Percentiles rank a stretch among this genome's conserved stretches.
Conservation (phyloP, 176 grass and related monocot species). For the Avena sativa region DNA sequence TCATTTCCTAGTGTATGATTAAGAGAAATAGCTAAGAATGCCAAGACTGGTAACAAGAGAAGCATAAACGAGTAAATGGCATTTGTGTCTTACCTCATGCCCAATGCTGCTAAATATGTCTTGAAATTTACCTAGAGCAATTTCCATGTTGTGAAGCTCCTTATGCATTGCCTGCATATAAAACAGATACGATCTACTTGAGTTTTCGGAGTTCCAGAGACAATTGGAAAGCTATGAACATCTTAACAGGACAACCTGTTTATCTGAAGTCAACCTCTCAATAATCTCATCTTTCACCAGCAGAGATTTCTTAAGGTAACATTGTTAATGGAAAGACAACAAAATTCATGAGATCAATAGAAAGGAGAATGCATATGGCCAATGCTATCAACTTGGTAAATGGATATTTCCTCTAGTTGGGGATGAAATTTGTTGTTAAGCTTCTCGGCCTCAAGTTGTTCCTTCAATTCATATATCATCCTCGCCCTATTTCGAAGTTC, state of each 20-base stretch:
- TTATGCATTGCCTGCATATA: conserved; percentile 57
- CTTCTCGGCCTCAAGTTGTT: conserved; percentile 62
- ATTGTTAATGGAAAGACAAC: conserved; percentile 57
- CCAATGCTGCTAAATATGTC: conserved; percentile 46
- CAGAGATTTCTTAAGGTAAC: conserved; percentile 77
- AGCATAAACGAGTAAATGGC: not conserved
- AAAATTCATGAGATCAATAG: conserved; percentile 16
- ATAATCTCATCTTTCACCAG: conserved; percentile 77
- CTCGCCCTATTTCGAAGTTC: conserved; percentile 68
- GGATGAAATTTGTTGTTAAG: conserved; percentile 61
- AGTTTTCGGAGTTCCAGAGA: not conserved
- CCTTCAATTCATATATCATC: conserved; percentile 72
- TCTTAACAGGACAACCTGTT: conserved; percentile 58
- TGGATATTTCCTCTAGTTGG: conserved; percentile 86
- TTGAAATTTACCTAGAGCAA: conserved; percentile 46
- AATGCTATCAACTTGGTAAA: conserved; percentile 36
- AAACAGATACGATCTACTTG: conserved; percentile 18
- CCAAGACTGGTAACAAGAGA: not conserved
- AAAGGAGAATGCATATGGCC: not conserved
- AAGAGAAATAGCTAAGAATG: conserved; percentile 21
- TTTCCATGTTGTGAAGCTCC: conserved; percentile 70
- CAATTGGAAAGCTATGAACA: not conserved
- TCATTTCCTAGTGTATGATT: conserved; percentile 31
- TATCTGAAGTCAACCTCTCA: conserved; percentile 74
- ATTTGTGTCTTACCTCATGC: conserved; percentile 37